Evolutionary conservation across 148 eudicot species (phyloP), one percentile per base, ranked within the genome.

Genomic region (Chenopodium album): DNA sequence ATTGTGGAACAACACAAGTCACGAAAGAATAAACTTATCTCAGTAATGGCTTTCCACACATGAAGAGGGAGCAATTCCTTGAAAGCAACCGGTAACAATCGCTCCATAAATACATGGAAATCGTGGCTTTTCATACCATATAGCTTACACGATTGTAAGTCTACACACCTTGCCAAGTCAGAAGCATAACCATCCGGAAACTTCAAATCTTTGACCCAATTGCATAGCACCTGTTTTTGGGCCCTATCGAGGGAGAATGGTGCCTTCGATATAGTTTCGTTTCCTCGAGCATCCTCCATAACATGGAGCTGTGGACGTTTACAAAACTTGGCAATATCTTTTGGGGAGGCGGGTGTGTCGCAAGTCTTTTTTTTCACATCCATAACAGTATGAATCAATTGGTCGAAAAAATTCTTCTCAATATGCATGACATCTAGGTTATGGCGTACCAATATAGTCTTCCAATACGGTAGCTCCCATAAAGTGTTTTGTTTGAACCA

Each of bases 31-130:
- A 7, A 32, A 28, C 72, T 12, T 7, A 68, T 69, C 34, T 28
- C 46, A 9, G 72, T 28, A n/a, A 31, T 69, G 23, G 44, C 72
- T 7, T 68, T 31, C 72, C 72, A 69, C 9, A 69, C 72, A 69
- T 69, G 17, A 7, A 12, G 2, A 12, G 72, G 19, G 13, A 69
- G 19, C 4, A 69, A 69, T 16, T 69, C 17, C 6, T 69, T 69
- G 1, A 69, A 69, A 14, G 46, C 19, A 69, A 69, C 37, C 9
- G 72, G 46, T 7, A 69, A 14, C 28, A 69, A 28, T 28, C 72
- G 65, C 22, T 77, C 60, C 60, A 46, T 77, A 13, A 77, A 46
- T 16, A 77, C 29, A 41, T 77, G 72, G 17, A 37, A 75, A 56
- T 54, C 47, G 17, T 75, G 47, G 29, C 47, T 54, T 56, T 75